Conservation (phyloP, 331 rosid genomes). For the Saraca asoca region DNA sequence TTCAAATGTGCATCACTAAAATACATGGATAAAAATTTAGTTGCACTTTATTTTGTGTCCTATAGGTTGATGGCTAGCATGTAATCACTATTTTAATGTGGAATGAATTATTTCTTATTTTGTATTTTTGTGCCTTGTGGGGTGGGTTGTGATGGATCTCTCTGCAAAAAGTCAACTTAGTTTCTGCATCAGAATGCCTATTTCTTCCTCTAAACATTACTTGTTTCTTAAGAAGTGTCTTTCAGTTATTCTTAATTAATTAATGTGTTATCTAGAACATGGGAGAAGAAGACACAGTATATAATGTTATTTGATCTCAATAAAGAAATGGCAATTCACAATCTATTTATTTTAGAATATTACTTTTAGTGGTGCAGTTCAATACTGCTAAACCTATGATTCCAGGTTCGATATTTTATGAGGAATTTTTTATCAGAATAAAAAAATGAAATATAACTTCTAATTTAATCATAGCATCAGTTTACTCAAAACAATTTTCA, state of each 20-base stretch:
- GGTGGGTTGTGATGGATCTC: conserved; percentile 36
- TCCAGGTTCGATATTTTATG: conserved; percentile 23
- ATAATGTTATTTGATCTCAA: background rate
- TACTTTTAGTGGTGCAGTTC: too few relatives aligned
- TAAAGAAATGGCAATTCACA: background rate
- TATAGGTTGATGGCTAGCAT: conserved; percentile 40
- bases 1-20: conserved; percentile 34
- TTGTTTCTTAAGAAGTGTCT: conserved; percentile 12
- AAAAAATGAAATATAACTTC: background rate
- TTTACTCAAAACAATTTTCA: background rate
- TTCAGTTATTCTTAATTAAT: conserved; percentile 18
- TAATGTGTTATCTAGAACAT: conserved; percentile 1
- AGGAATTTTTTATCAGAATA: too few relatives aligned
- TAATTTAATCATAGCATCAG: background rate
- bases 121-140: conserved; percentile 10
- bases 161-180: conserved; percentile 45
- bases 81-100: conserved; percentile 16
- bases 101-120: conserved; percentile 7
- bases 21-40: conserved; percentile 3
- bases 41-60: conserved; percentile 36
- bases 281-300: conserved; percentile 9
- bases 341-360: background rate
- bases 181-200: conserved; percentile 29
- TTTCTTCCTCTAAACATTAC: conserved; percentile 10
- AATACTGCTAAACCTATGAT: too few relatives aligned